Evolutionary conservation across 805 yeast species (phyloP).

Genomic region (Naumovozyma castellii): DNA sequence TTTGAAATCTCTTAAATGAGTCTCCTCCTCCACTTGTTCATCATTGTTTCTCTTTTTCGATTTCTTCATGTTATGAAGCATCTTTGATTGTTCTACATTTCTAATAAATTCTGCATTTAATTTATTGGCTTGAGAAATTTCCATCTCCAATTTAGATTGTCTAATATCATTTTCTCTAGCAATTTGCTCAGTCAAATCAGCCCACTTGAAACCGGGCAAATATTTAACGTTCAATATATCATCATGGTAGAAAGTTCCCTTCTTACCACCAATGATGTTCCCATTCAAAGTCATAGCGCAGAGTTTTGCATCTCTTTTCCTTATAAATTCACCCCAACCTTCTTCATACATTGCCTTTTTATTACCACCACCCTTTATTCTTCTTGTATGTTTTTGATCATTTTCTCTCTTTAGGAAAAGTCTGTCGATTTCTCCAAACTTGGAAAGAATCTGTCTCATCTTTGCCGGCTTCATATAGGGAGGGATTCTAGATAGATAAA

Average conservation of each 20-base stretch:
- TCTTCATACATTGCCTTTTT: conserved; percentile 80
- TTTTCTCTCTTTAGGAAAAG: conserved; percentile 83
- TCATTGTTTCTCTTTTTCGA: conserved; percentile 23
- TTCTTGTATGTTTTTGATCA: conserved; percentile 45
- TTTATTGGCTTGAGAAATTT: conserved; percentile 79
- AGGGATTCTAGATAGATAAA: conserved; percentile 84
- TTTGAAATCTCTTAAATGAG: conserved; percentile 50
- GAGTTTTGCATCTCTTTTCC: conserved; percentile 78
- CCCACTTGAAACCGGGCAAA: conserved; percentile 88
- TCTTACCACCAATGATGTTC: conserved; percentile 83
- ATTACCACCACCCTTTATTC: conserved; percentile 86
- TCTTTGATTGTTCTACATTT: conserved; percentile 80
- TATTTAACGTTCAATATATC: conserved; percentile 89
- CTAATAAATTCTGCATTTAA: conserved; percentile 74
- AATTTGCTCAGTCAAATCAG: conserved; percentile 85
- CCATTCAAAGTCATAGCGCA: conserved; percentile 84
- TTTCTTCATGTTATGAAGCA: conserved; percentile 53
- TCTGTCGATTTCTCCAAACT: conserved; percentile 85
- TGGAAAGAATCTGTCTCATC: conserved; percentile 64
- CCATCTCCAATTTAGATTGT: conserved; percentile 79
- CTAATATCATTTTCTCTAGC: conserved; percentile 83
- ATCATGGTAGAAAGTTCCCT: conserved; percentile 83
- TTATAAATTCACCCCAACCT: conserved; percentile 92
- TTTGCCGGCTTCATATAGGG: conserved; percentile 97
- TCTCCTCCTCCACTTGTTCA: conserved; percentile 16